Evolutionary conservation across 495 filamentous ascomycete species (phyloP), one percentile per base, ranked within the genome.

Genomic region (Aspergillus incahuasiensis): DNA sequence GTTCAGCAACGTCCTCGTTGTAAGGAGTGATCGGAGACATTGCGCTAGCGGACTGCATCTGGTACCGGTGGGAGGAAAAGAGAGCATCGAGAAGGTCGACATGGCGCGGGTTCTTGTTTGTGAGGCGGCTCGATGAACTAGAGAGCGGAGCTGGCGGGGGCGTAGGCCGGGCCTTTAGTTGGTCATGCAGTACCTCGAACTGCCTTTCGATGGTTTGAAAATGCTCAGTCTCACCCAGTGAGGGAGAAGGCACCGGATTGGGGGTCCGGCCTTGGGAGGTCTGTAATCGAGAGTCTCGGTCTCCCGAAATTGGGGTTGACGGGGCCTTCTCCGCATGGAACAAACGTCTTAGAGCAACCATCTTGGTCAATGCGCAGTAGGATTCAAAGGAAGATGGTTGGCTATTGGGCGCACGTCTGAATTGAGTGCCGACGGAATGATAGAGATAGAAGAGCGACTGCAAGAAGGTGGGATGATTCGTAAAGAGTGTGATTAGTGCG

Each of bases 1-100:
- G 70, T 55, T 78, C 75, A 5, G 75, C 75, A 22, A 78, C 64
- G 61, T 78, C 73, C 61, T 78, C 75, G 38, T 78, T 78, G 56
- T 75, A 78, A 5, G 68, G 72, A 19, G 63, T 68, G 13, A 60
- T 66, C 6, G 71, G 72, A 16, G 72, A 68, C 43, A 68, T 56
- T 6, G 61, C 22, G 54, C 43, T 54, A 21, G 60, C 28, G 35
- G 52, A 43, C 21, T 63, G 55, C n/a, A 60, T 61, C 28, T 63
- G 68, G 30, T 67, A 56, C 15, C 60, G 68, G 44, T 74, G 62
- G 0, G 68, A 61, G 11, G 65, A 59, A 34, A 61, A 65, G 21
- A 78, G 32, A 6, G 75, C 73, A 49, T 73, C 73, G 43, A 76
- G 60, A 22, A 78, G 57, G 56, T 78, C 75, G 45, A 78, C 65